phyloP scores from a whole-genome alignment of 495 filamentous ascomycete species.

The Aspergillus haitiensis region DNA sequence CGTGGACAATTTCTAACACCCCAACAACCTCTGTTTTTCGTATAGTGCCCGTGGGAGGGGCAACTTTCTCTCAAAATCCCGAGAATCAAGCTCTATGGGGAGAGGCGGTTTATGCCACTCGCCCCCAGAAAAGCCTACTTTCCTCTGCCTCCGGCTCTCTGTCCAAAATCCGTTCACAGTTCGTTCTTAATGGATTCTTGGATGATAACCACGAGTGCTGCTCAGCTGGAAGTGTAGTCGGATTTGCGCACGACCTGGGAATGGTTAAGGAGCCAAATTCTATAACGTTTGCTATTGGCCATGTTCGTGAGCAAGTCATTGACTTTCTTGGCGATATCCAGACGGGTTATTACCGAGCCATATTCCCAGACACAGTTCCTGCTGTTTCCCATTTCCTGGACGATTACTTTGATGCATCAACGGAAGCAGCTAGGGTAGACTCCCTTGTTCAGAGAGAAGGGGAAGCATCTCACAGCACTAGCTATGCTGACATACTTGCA shows the following conservation, averaged over 20 bases:
- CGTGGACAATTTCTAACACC: slow-evolving; percentile 28
- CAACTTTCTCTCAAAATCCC: slow-evolving; percentile 32
- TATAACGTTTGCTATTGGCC: slow-evolving; percentile 47
- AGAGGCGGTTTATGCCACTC: slow-evolving; percentile 41
- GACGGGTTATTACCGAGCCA: slow-evolving; percentile 41
- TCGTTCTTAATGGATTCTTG: slow-evolving; percentile 34
- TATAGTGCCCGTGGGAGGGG: slow-evolving; percentile 25
- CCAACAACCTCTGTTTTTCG: slow-evolving; percentile 32
- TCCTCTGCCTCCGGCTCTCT: slow-evolving; percentile 30
- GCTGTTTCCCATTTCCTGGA: slow-evolving; percentile 41
- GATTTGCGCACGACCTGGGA: slow-evolving; percentile 41
- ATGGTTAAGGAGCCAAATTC: slow-evolving; percentile 24
- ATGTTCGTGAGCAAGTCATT: slow-evolving; percentile 39
- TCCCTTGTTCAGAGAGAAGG: slow-evolving; percentile 26
- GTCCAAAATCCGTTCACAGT: slow-evolving; percentile 28
- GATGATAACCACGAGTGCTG: slow-evolving; percentile 27
- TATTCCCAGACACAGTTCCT: slow-evolving; percentile 22
- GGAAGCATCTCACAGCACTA: slow-evolving; percentile 30
- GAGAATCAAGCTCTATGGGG: slow-evolving; percentile 44
- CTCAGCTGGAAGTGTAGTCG: slow-evolving; percentile 32
- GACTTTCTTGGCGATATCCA: slow-evolving; percentile 42
- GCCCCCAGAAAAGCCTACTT: slow-evolving; percentile 26
- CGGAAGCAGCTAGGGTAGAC: slow-evolving; percentile 34
- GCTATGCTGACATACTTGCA: slow-evolving; percentile 47
- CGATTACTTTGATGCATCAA: slow-evolving; percentile 40